Conservation (phyloP, 768 basidiomycete species). For the Myochromella boudieri region DNA sequence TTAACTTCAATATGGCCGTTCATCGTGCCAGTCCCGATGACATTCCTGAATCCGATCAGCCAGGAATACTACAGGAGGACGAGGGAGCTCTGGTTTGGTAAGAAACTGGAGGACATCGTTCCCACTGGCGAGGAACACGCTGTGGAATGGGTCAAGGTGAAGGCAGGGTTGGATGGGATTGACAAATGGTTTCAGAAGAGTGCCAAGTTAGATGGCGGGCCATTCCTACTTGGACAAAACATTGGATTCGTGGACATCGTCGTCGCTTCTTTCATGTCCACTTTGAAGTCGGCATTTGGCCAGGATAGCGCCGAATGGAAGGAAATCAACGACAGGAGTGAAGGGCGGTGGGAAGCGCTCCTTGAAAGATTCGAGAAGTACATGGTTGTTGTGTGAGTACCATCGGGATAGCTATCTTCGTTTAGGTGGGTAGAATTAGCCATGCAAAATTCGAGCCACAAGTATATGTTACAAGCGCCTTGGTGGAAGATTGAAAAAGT, state of each 20-base stretch:
- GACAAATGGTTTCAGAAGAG: conserved; percentile 16
- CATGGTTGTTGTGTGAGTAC: no score
- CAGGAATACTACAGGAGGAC: conserved; percentile 33
- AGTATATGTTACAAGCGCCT: no score
- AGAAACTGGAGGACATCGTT: conserved; percentile 29
- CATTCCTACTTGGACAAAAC: conserved; percentile 24
- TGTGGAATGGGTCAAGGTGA: conserved; percentile 26
- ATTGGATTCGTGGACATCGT: conserved; percentile 30
- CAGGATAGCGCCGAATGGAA: conserved; percentile 29
- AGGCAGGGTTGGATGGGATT: conserved; percentile 22
- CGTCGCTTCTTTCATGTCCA: conserved; percentile 22
- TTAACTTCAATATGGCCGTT: conserved; percentile 9
- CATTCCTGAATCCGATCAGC: conserved; percentile 30
- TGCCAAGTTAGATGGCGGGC: conserved; percentile 19
- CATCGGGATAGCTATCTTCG: no score
- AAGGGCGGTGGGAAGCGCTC: conserved; percentile 26
- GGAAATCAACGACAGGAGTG: conserved; percentile 24
- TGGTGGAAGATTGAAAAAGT: no score
- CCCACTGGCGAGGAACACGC: conserved; percentile 27
- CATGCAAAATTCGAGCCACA: no score
- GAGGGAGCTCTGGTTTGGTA: conserved; percentile 26
- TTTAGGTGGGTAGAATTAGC: no score
- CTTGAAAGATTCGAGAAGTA: conserved; percentile 22
- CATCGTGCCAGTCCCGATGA: conserved; percentile 18
- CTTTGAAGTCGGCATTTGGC: conserved; percentile 21